Evolutionary conservation across 805 yeast genomes (phyloP).

Genomic region (Saturnispora galanensis): DNA sequence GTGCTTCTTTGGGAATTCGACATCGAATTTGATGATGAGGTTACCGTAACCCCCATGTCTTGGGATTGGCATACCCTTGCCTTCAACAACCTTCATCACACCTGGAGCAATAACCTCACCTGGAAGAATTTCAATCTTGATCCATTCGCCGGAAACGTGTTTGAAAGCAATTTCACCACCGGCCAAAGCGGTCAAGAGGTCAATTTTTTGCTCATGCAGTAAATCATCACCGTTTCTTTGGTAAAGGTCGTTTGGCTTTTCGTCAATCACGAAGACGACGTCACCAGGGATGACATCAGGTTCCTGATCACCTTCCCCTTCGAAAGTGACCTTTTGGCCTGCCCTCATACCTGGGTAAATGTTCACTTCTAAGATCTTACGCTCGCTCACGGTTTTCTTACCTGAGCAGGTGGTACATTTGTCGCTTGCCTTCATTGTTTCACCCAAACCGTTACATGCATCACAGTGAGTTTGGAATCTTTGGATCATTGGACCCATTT

Average conservation of each 20-base stretch:
- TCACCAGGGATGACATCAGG: constrained; percentile 96
- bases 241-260: constrained; percentile 76
- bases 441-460: constrained; percentile 87
- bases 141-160: constrained; percentile 87
- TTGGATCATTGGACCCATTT: constrained; percentile 99
- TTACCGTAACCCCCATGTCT: constrained; percentile 85
- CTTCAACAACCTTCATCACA: constrained; percentile 66
- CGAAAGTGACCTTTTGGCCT: constrained; percentile 83
- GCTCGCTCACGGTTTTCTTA: constrained; percentile 75
- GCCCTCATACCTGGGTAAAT: constrained; percentile 95
- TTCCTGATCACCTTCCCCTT: constrained; percentile 96
- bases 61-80: constrained; percentile 96
- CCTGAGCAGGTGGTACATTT: constrained; percentile 84
- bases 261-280: constrained; percentile 84
- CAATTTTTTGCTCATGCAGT: constrained; percentile 76
- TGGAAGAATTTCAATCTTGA: constrained; percentile 72
- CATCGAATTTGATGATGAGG: constrained; percentile 73
- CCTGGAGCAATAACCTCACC: constrained; percentile 93
- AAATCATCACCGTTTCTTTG: constrained; percentile 86
- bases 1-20: constrained; percentile 76
- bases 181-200: constrained; percentile 86
- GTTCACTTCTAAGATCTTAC: constrained; percentile 90
- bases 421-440: constrained; percentile 75
- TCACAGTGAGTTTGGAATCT: constrained; percentile 94
- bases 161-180: constrained; percentile 88